phyloP scores from a whole-genome alignment of 805 yeast species.

The Candida maris region DNA sequence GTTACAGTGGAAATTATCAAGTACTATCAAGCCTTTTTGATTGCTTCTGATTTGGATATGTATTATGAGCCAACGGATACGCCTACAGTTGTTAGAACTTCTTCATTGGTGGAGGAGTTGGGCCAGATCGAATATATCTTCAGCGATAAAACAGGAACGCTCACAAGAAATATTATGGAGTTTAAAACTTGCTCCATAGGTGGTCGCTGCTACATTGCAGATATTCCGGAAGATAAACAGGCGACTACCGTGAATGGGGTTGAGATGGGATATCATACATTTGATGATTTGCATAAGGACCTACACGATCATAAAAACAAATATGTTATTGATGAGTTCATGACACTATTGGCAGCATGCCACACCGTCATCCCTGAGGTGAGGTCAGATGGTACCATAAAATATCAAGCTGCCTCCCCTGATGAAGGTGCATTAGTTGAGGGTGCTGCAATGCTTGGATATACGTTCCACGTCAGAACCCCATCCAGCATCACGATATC shows the following conservation, averaged over 20 bases:
- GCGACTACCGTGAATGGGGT: constrained; percentile 72
- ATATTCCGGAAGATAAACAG: constrained; percentile 85
- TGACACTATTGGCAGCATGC: constrained; percentile 83
- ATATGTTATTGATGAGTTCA: constrained; percentile 69
- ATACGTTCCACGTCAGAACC: constrained; percentile 75
- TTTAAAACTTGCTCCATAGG: constrained; percentile 91
- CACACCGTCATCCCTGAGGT: constrained; percentile 97
- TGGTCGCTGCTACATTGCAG: constrained; percentile 82
- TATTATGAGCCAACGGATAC: constrained; percentile 85
- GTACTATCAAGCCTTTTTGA: constrained; percentile 91
- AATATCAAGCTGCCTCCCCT: constrained; percentile 98
- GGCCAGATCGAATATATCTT: constrained; percentile 96
- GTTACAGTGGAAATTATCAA: constrained; percentile 96
- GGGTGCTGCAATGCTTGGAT: constrained; percentile 91
- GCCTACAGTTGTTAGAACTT: constrained; percentile 92
- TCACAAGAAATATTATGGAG: constrained; percentile 95
- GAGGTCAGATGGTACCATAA: constrained; percentile 58
- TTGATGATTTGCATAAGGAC: constrained; percentile 55
- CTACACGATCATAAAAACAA: constrained; percentile 32
- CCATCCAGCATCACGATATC: constrained; percentile 78
- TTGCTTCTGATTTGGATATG: constrained; percentile 91
- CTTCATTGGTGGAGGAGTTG: constrained; percentile 91
- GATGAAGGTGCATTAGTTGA: constrained; percentile 98
- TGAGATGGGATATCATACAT: constrained; percentile 74
- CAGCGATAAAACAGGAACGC: constrained; percentile 96